Evolutionary conservation across 257 asterid genomes (phyloP).

Genomic region (Linderniella brevidens): DNA sequence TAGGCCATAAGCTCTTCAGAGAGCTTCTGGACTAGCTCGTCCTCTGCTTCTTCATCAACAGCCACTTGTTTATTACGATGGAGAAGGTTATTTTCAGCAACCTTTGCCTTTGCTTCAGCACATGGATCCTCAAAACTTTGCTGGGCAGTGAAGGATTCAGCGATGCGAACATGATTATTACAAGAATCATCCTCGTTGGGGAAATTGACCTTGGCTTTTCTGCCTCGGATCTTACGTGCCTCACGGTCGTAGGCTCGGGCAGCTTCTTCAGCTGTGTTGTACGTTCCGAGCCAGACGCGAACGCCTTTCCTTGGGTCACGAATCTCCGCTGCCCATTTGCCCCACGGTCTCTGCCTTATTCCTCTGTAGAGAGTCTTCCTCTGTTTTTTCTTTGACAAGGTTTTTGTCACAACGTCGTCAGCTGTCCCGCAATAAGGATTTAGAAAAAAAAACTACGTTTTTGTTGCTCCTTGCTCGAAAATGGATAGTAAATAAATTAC

Average conservation of each 20-base stretch:
- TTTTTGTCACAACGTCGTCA: conserved; percentile 12
- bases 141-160: background rate
- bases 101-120: too few species aligned
- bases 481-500: conserved; percentile 11
- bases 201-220: conserved; percentile 72
- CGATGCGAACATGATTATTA: conserved; percentile 4
- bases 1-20: conserved; percentile 73
- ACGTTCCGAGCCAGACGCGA: conserved; percentile 86
- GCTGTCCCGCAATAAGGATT: conserved; percentile 15
- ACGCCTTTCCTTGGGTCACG: conserved; percentile 92
- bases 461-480: background rate
- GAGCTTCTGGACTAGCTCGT: conserved; percentile 34
- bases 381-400: conserved; percentile 22
- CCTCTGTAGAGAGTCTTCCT: conserved; percentile 72
- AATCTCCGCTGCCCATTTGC: conserved; percentile 95
- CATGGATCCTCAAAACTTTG: too few species aligned
- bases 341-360: conserved; percentile 87
- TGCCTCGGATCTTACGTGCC: conserved; percentile 77
- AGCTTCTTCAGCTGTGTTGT: conserved; percentile 77
- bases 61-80: background rate
- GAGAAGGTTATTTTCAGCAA: too few species aligned
- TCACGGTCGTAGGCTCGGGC: conserved; percentile 79
- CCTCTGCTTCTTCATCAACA: conserved; percentile 9
- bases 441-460: background rate
- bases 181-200: conserved; percentile 29